phyloP scores from a whole-genome alignment of 1,139 yeast genomes.

The Nakaseomyces glabratus region DNA sequence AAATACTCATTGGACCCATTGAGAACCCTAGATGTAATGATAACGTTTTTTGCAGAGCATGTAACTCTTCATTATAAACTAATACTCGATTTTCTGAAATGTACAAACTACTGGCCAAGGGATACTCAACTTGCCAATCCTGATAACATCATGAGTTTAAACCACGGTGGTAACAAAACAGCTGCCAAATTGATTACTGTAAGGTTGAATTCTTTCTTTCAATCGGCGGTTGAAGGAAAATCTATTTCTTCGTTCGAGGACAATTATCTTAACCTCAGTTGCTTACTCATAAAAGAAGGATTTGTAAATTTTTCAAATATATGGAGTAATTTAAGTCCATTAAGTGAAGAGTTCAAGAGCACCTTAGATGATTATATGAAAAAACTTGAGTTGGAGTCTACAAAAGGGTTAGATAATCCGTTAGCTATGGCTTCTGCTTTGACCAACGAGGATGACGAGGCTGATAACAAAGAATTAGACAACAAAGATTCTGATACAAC shows the following conservation, averaged over 20 bases:
- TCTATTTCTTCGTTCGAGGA: not conserved
- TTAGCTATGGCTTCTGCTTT: slow-evolving; percentile 84
- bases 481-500: slow-evolving; percentile 15
- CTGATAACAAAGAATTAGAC: slow-evolving; percentile 10
- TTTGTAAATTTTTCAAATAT: slow-evolving; percentile 57
- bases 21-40: slow-evolving; percentile 53
- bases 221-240: slow-evolving; percentile 34
- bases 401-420: slow-evolving; percentile 65
- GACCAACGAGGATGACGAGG: slow-evolving; percentile 51
- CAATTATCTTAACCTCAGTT: slow-evolving; percentile 39
- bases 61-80: slow-evolving; percentile 41
- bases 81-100: slow-evolving; percentile 41
- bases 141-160: slow-evolving; percentile 29
- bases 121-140: slow-evolving; percentile 28
- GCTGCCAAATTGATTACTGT: slow-evolving; percentile 56
- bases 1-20: slow-evolving; percentile 72
- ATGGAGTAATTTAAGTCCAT: slow-evolving; percentile 49
- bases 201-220: slow-evolving; percentile 34
- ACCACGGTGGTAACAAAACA: slow-evolving; percentile 47
- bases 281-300: slow-evolving; percentile 61
- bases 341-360: slow-evolving; percentile 26
- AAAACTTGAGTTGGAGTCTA: slow-evolving; percentile 52
- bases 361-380: slow-evolving; percentile 42
- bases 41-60: slow-evolving; percentile 43
- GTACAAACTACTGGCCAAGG: slow-evolving; percentile 61